Percentiles rank a stretch among this genome's conserved stretches.
phyloP scores from a whole-genome alignment of 345 rosid species.

The Turnera subulata region DNA sequence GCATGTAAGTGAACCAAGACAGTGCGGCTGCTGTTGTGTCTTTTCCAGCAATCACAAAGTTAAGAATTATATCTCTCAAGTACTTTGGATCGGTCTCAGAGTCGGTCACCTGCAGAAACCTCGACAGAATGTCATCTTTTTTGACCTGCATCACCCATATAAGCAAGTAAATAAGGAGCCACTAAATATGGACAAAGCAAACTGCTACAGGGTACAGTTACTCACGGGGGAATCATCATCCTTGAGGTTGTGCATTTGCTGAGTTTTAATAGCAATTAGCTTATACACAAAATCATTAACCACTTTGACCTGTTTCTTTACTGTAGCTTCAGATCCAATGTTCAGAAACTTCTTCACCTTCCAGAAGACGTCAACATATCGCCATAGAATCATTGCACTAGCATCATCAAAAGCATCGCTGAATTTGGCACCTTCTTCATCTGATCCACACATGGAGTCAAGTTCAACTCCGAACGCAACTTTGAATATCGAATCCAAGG shows the following conservation, averaged over 20 bases:
- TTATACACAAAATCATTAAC: conserved; percentile 46
- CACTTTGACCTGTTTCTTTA: conserved; percentile 38
- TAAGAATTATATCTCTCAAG: conserved; percentile 51
- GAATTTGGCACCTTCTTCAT: conserved; percentile 37
- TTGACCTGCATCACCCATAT: conserved; percentile 26
- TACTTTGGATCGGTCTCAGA: conserved; percentile 36
- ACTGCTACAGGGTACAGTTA: background rate
- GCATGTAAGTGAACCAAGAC: conserved; percentile 54
- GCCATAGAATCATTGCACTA: conserved; percentile 39
- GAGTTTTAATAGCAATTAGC: conserved; percentile 42
- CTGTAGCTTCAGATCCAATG: conserved; percentile 49
- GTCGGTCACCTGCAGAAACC: conserved; percentile 43
- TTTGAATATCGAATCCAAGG: conserved; percentile 57
- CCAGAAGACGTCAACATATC: conserved; percentile 56
- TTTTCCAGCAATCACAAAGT: conserved; percentile 59
- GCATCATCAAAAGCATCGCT: conserved; percentile 55
- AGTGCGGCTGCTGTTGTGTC: conserved; percentile 59
- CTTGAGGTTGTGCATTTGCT: conserved; percentile 29
- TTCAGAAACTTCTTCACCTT: conserved; percentile 49
- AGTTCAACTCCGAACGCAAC: conserved; percentile 60
- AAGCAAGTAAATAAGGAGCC: background rate
- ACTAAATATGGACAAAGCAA: too few relatives aligned
- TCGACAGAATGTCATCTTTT: conserved; percentile 56
- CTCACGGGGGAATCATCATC: conserved; percentile 38
- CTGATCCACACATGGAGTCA: conserved; percentile 48